Base-by-base conservation (phyloP, 225 moss, liverwort and hornwort genomes). In the Asterella californica region DNA sequence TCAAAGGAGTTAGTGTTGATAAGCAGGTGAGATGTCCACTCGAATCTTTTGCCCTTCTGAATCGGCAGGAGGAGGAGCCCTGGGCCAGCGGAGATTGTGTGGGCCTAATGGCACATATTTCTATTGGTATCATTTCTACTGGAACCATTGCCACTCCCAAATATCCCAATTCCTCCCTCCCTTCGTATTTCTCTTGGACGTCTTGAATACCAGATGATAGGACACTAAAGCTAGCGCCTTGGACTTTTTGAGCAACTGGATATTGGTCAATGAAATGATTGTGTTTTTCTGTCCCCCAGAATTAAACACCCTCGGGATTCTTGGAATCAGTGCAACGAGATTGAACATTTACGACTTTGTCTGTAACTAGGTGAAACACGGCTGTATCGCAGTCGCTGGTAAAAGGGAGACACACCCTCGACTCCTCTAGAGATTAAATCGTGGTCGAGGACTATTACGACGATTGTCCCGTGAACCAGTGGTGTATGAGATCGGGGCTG, bases 231-330 rank as follows among this genome's bases (percentile, higher is more conserved):
- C 17, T 5, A 34, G 65, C 30, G 12, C 64, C 30, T 32, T 65
- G 30, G 32, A 30, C 29, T 30, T 63, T 27, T 15, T 2, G 10
- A 32, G 30, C 29, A 9, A 32, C 17, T 17, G 37, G 5, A 50
- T 52, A 53, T 74, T 74, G 73, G 50, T 74, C 25, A 32, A 74
- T 1, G 48, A 49, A 47, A 49, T 52, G 29, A 74, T 74, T 30
- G 73, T 74, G 70, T 47, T 64, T 64, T 64, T 32, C 64, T 64
- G 64, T 64, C 70, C 46, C 73, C 73, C 30, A 42, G 17, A 22
- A 25, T 27, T 27, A 49, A 72, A 47, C 73, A 74, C 2, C 17
- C 17, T 15, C 49, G 29, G 29, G 15, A 30, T 2, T 30, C 30
- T 49, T 18, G 48, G 50, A 24, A 69, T 74, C 52, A 74, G 50